Conservation (phyloP, 176 grass and related monocot genomes). For the Musa troglodytarum region DNA sequence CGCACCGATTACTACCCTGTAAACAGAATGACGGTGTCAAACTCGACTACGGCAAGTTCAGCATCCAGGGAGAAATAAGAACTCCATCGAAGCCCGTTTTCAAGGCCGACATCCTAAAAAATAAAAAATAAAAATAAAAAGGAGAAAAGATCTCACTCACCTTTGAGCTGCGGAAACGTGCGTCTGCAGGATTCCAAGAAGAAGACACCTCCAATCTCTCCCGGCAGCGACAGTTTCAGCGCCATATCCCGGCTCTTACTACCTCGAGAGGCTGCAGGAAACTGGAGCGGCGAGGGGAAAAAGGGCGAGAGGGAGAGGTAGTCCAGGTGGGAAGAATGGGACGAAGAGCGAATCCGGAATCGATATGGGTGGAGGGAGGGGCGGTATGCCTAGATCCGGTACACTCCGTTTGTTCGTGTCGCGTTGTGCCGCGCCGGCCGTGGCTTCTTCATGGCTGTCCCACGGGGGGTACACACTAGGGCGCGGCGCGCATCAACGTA, state of each 20-base stretch:
- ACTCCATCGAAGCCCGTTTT: background rate
- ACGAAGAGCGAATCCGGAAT: background rate
- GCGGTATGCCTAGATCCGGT: too few relatives aligned
- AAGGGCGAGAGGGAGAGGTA: background rate
- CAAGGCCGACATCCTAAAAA: background rate
- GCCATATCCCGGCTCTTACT: constrained; percentile 32
- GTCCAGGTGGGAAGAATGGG: background rate
- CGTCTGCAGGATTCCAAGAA: constrained; percentile 59
- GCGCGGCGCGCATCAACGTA: too few relatives aligned
- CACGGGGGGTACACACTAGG: too few relatives aligned
- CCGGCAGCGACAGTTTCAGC: constrained; percentile 46
- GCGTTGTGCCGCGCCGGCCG: too few relatives aligned
- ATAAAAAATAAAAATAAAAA: background rate
- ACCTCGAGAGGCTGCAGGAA: background rate
- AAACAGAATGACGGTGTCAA: too few relatives aligned
- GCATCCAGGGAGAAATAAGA: background rate
- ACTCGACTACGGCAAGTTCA: too few relatives aligned
- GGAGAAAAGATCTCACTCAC: background rate
- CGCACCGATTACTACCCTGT: too few relatives aligned
- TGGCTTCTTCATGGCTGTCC: too few relatives aligned
- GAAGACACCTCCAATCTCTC: constrained; percentile 38
- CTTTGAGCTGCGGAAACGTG: constrained; percentile 31
- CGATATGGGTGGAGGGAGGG: background rate
- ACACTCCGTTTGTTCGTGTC: too few relatives aligned
- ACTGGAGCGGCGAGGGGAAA: background rate